These are phyloP conservation scores for Lasiosphaeria miniovina DNA, from an alignment of 495 filamentous ascomycete species.

Conservation along the genomic window DNA sequence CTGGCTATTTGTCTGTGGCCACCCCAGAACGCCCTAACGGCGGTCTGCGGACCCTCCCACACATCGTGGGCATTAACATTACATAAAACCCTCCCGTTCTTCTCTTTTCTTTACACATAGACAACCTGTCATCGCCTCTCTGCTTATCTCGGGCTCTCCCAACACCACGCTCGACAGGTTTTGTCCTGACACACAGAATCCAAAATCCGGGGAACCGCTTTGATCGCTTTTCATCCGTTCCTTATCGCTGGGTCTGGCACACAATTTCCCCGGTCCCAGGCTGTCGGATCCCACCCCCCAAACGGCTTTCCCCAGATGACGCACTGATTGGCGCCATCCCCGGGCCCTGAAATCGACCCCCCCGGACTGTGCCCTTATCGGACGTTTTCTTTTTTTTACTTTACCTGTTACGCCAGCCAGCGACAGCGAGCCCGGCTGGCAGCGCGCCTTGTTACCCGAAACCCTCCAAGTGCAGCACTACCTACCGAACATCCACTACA, in stretches of 20 bases:
- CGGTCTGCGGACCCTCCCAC: slow-evolving; percentile 34
- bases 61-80: slow-evolving; percentile 44
- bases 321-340: slow-evolving; percentile 47
- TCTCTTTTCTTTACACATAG: slow-evolving; percentile 47
- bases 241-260: slow-evolving; percentile 32
- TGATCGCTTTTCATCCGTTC: slow-evolving; percentile 27
- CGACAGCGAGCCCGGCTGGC: slow-evolving; percentile 1
- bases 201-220: slow-evolving; percentile 33
- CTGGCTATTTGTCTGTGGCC: slow-evolving; percentile 26
- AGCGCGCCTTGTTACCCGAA: neutral
- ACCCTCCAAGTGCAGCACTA: neutral
- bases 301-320: slow-evolving; percentile 45
- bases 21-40: slow-evolving; percentile 22
- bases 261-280: slow-evolving; percentile 35
- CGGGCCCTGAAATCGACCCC: slow-evolving; percentile 21
- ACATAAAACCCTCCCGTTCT: slow-evolving; percentile 53
- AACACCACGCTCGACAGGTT: slow-evolving; percentile 35
- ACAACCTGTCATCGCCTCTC: slow-evolving; percentile 43
- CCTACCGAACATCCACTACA: too few relatives aligned
- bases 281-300: slow-evolving; percentile 42
- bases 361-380: slow-evolving; percentile 22
- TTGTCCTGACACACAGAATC: slow-evolving; percentile 35
- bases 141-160: slow-evolving; percentile 41
- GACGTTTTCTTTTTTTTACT: slow-evolving; percentile 20
- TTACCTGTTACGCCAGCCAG: slow-evolving; percentile 10